Evolutionary conservation across 805 yeast species (phyloP), one percentile per base, ranked within the genome.

Genomic region (Jamesozyma piceae): DNA sequence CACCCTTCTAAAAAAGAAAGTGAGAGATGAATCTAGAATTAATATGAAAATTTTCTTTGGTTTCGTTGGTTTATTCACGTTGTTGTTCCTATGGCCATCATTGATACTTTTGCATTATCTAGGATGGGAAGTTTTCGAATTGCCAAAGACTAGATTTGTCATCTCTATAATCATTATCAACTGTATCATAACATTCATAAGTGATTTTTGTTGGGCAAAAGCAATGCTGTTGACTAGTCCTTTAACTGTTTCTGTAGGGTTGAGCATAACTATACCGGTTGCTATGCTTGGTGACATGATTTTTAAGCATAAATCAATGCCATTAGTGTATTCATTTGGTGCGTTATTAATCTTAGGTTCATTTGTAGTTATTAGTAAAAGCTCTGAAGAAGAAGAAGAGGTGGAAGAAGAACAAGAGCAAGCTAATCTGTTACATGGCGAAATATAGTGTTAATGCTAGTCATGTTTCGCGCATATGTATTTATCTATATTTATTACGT

Each of bases 131-230:
- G 63, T 60, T 8, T 80, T 92, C 47, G 88, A 77, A 53, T 54
- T 82, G 35, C 97, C 97, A 1, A 67, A 71, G 0, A 62, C 74
- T 1, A 48, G 65, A 0, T 67, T 68, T 31, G 76, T 82, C 3
- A 66, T 78, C 54, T 44, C 63, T 1, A 67, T 88, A 2, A 65
- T 90, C 5, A 39, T 73, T 0, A 47, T 77, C 37, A 92, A 92
- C 60, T 83, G 89, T 45, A 55, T 76, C 29, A 78, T 87, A 34
- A 87, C 96, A 1, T 81, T 92, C 51, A 63, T 89, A 14, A 82
- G 95, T 32, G 98, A 92, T 60, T 88, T 82, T 53, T 79, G 94
- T 55, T 92, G 98, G 98, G 95, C 95, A 28, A 78, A 86, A 49
- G 95, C 97, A 0, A 92, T 89, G 77, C 71, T 92, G 27, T 67